Conservation (phyloP, 2,329 filamentous ascomycete genomes). For the Cadophora sp. region DNA sequence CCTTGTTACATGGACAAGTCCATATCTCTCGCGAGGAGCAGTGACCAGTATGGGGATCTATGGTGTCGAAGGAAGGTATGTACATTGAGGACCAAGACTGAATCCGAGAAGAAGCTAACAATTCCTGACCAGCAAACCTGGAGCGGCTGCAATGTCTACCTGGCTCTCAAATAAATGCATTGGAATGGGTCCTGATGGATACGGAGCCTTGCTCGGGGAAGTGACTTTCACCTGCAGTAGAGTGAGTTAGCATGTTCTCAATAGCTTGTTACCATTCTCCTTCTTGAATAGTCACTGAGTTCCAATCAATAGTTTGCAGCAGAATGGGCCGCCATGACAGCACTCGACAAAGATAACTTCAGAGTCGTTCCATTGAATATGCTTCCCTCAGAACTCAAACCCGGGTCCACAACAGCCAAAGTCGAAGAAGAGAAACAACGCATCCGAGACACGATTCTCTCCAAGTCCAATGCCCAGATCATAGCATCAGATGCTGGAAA, state of each 20-base stretch:
- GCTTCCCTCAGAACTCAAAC: slow-evolving; percentile 16
- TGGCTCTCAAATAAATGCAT: slow-evolving; percentile 20
- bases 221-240: slow-evolving; percentile 20
- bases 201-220: slow-evolving; percentile 18
- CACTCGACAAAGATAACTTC: slow-evolving; percentile 16
- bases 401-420: neutral
- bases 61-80: slow-evolving; percentile 18
- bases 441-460: slow-evolving; percentile 21
- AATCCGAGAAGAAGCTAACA: neutral
- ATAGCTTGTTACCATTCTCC: no score
- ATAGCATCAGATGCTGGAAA: slow-evolving; percentile 4
- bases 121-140: slow-evolving; percentile 8
- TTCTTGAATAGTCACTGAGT: neutral
- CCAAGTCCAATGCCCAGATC: slow-evolving; percentile 5
- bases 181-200: slow-evolving; percentile 12
- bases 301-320: slow-evolving; percentile 9
- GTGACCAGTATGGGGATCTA: slow-evolving; percentile 20
- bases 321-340: slow-evolving; percentile 23
- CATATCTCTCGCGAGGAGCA: slow-evolving; percentile 8
- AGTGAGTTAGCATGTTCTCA: neutral
- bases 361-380: slow-evolving; percentile 17
- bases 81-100: neutral
- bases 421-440: slow-evolving; percentile 19
- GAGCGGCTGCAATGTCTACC: slow-evolving; percentile 19
- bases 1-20: slow-evolving; percentile 23